A percentile compares a stretch with the other conserved stretches of the same genome.
phyloP scores from a whole-genome alignment of 257 asterid genomes.

The Voacanga thouarsii region DNA sequence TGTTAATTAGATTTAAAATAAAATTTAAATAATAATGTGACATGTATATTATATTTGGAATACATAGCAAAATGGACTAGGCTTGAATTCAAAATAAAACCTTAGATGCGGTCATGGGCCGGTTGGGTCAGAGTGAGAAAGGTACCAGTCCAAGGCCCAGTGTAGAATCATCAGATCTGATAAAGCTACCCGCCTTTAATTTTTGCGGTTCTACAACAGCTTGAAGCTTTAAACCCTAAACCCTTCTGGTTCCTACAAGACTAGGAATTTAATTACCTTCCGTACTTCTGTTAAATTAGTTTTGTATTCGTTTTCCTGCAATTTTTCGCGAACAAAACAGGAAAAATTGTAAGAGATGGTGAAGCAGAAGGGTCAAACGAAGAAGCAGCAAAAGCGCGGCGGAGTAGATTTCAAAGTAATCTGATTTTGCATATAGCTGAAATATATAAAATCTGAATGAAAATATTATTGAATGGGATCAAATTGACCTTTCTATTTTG shows the following conservation, averaged over 20 bases:
- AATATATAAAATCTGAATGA: background rate
- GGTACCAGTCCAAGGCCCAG: background rate
- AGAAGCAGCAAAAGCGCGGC: conserved; percentile 66
- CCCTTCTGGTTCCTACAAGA: background rate
- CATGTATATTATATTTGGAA: too few relatives aligned
- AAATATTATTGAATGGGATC: background rate
- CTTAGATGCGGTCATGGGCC: too few relatives aligned
- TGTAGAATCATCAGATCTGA: background rate
- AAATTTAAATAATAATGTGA: too few relatives aligned
- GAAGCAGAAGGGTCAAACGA: conserved; percentile 59
- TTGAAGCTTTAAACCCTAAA: conserved; percentile 5
- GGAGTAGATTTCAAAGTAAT: conserved; percentile 75
- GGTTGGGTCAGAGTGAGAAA: background rate
- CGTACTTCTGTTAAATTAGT: too few relatives aligned
- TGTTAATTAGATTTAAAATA: too few relatives aligned
- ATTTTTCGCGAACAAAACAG: background rate
- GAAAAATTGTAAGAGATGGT: conserved; percentile 43
- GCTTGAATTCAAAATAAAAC: background rate
- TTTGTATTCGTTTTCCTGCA: too few relatives aligned
- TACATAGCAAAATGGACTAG: background rate
- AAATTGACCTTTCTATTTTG: conserved; percentile 6
- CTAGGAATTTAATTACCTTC: background rate
- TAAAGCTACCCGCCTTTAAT: background rate
- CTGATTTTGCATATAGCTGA: background rate
- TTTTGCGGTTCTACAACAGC: background rate